These are phyloP conservation scores for Sarocladiaceae sp. DNA, from an alignment of 2,329 filamentous ascomycete genomes.

Conservation along the genomic window DNA sequence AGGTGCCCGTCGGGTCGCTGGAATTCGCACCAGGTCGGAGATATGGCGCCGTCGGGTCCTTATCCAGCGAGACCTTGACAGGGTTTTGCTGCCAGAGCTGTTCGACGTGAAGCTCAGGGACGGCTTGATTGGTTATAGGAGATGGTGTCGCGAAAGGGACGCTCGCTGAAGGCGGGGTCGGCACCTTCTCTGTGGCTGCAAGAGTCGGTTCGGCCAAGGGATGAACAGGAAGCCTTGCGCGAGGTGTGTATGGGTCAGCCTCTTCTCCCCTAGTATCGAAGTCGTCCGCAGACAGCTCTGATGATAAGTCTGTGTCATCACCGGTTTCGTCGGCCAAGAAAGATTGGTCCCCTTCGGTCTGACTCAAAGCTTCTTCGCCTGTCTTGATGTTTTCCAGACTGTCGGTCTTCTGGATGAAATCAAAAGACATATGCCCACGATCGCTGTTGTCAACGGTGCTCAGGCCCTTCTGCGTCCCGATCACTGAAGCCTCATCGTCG, in stretches of 20 bases:
- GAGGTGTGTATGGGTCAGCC: slow-evolving; percentile 13
- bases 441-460: slow-evolving; percentile 13
- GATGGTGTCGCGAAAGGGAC: background rate
- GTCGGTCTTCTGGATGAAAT: slow-evolving; percentile 47
- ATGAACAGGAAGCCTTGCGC: slow-evolving; percentile 25
- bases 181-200: background rate
- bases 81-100: slow-evolving; percentile 5
- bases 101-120: slow-evolving; percentile 6
- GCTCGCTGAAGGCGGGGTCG: background rate
- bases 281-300: slow-evolving; percentile 52
- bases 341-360: slow-evolving; percentile 28
- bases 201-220: slow-evolving; percentile 22
- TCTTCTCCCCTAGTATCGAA: slow-evolving; percentile 19
- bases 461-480: slow-evolving; percentile 16
- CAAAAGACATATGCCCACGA: slow-evolving; percentile 41
- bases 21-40: slow-evolving; percentile 17
- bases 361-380: slow-evolving; percentile 24
- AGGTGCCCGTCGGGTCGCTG: slow-evolving; percentile 22
- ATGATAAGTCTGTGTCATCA: slow-evolving; percentile 53
- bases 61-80: slow-evolving; percentile 11
- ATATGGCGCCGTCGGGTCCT: slow-evolving; percentile 33
- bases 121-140: background rate
- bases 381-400: slow-evolving; percentile 40
- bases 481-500: slow-evolving; percentile 29
- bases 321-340: slow-evolving; percentile 47